These are phyloP conservation scores for Leccinum pachyderme DNA, from an alignment of 1,284 basidiomycete species.

Conservation along the genomic window DNA sequence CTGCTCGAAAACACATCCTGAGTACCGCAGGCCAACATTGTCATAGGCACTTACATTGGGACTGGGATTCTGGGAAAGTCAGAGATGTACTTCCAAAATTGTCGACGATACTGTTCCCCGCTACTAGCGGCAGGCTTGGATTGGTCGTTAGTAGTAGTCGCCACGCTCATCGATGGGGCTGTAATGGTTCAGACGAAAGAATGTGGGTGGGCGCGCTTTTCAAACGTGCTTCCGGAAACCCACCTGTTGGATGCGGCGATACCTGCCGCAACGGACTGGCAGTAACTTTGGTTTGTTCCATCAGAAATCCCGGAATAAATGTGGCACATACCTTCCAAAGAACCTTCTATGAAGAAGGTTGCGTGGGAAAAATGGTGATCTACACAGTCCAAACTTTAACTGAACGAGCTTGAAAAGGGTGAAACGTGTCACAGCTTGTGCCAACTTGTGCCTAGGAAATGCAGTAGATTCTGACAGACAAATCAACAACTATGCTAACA, in stretches of 20 bases:
- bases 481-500: not conserved
- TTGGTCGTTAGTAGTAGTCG: not conserved
- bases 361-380: constrained; percentile 11
- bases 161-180: constrained; percentile 13
- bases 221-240: not conserved
- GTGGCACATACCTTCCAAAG: constrained; percentile 8
- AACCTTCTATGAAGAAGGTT: constrained; percentile 16
- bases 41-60: constrained; percentile 21
- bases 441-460: not conserved
- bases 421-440: too few species aligned
- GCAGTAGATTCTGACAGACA: not conserved
- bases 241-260: not conserved
- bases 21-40: not conserved
- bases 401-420: not conserved
- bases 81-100: not conserved
- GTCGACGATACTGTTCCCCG: constrained; percentile 1
- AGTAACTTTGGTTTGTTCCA: constrained; percentile 9
- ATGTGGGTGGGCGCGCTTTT: not conserved
- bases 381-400: not conserved
- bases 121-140: not conserved
- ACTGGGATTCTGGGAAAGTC: constrained; percentile 19
- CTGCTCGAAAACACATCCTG: constrained; percentile 9
- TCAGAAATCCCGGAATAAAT: constrained; percentile 17
- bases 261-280: not conserved
- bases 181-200: not conserved